Evolutionary conservation across 352 stramenopile species (phyloP).

Genomic region (Pythium dissimile): DNA sequence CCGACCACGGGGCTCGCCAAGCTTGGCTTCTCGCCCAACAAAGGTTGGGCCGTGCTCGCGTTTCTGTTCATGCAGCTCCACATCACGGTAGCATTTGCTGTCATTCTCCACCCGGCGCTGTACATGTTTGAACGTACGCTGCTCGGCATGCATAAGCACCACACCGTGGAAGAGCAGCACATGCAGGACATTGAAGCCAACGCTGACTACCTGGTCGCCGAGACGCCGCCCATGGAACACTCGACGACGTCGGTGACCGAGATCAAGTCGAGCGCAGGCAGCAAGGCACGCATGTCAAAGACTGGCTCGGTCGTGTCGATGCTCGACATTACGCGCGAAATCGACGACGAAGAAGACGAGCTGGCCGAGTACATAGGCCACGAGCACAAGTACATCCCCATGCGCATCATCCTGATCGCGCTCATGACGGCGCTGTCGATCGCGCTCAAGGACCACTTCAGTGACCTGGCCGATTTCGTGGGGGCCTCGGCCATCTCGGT

Average conservation of each 20-base stretch:
- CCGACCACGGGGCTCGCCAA: background rate
- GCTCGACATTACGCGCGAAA: conserved; percentile 31
- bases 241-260: background rate
- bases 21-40: conserved; percentile 26
- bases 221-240: background rate
- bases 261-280: background rate
- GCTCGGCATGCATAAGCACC: conserved; percentile 21
- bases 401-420: conserved; percentile 55
- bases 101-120: conserved; percentile 29
- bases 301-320: conserved; percentile 35
- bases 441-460: conserved; percentile 43
- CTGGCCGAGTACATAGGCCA: conserved; percentile 42
- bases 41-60: conserved; percentile 23
- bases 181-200: conserved; percentile 12
- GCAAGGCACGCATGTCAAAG: conserved; percentile 18
- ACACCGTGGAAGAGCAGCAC: conserved; percentile 1
- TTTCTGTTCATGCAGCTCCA: conserved; percentile 44
- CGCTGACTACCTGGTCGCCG: conserved; percentile 1
- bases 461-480: conserved; percentile 67
- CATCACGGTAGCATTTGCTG: conserved; percentile 33
- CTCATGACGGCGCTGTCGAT: conserved; percentile 35
- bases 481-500: conserved; percentile 54
- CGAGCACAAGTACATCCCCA: conserved; percentile 49
- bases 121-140: conserved; percentile 26
- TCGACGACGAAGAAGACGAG: conserved; percentile 30